phyloP scores from a whole-genome alignment of 768 basidiomycete genomes.

The Suillus placidus region DNA sequence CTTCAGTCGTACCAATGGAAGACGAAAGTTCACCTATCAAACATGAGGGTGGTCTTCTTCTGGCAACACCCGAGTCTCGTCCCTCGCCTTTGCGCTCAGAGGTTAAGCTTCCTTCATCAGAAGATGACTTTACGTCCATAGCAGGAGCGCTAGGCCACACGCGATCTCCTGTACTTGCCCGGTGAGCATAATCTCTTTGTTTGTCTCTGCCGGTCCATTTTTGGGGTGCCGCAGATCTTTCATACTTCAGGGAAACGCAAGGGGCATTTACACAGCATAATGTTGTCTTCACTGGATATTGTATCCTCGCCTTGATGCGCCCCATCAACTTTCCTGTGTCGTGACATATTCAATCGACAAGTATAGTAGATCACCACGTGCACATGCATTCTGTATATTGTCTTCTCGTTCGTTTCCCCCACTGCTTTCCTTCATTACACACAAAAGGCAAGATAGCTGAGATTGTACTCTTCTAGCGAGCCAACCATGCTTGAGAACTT shows the following conservation, averaged over 20 bases:
- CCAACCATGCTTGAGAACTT: slow-evolving; percentile 54
- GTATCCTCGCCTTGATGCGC: slow-evolving; percentile 3
- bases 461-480: slow-evolving; percentile 36
- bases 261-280: neutral
- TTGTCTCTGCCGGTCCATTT: neutral
- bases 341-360: slow-evolving; percentile 18
- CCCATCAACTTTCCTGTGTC: slow-evolving; percentile 10
- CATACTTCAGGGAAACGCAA: neutral
- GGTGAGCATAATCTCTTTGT: slow-evolving; percentile 24
- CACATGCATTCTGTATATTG: neutral
- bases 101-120: slow-evolving; percentile 18
- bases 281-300: neutral
- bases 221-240: slow-evolving; percentile 2
- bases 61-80: slow-evolving; percentile 15
- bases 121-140: slow-evolving; percentile 10
- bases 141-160: slow-evolving; percentile 23
- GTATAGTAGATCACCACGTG: slow-evolving; percentile 22
- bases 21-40: slow-evolving; percentile 29
- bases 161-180: slow-evolving; percentile 34
- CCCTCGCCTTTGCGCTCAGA: slow-evolving; percentile 18
- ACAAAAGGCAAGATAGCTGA: slow-evolving; percentile 19
- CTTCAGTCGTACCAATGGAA: slow-evolving; percentile 19
- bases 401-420: neutral
- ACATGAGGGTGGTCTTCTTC: slow-evolving; percentile 30
- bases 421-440: slow-evolving; percentile 4